A percentile compares a stretch with the other conserved stretches of the same genome.
Conservation (phyloP, 768 basidiomycete genomes). For the Thelephora aurantiotincta region DNA sequence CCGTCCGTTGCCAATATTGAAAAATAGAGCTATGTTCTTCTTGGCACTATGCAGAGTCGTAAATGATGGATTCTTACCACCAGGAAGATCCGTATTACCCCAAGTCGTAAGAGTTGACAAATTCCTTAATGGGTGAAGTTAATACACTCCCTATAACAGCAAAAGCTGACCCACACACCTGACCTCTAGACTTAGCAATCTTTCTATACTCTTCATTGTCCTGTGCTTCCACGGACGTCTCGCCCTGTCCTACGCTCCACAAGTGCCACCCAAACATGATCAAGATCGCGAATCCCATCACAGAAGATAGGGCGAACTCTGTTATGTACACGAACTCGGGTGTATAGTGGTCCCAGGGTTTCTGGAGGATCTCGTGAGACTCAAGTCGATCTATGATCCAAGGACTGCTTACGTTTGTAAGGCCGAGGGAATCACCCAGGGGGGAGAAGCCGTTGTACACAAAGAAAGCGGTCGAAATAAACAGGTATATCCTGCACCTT, state of each 20-base stretch:
- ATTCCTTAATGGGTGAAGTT: slow-evolving; percentile 29
- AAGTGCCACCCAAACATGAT: slow-evolving; percentile 66
- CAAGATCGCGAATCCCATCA: slow-evolving; percentile 62
- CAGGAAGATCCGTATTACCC: slow-evolving; percentile 30
- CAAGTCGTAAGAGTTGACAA: slow-evolving; percentile 85
- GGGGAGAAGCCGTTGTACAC: slow-evolving; percentile 47
- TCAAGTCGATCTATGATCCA: not conserved
- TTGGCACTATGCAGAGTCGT: slow-evolving; percentile 22
- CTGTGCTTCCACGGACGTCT: slow-evolving; percentile 84
- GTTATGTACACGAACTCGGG: slow-evolving; percentile 62
- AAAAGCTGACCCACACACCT: slow-evolving; percentile 30
- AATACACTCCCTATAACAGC: not conserved
- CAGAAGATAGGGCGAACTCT: slow-evolving; percentile 59
- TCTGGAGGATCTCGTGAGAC: slow-evolving; percentile 6
- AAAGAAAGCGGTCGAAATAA: slow-evolving; percentile 51
- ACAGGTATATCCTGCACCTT: slow-evolving; percentile 58
- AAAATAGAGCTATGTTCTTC: slow-evolving; percentile 70
- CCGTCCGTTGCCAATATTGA: slow-evolving; percentile 69
- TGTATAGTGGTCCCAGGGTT: slow-evolving; percentile 22
- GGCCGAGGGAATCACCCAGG: slow-evolving; percentile 43
- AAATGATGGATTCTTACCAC: no score
- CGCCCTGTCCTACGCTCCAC: slow-evolving; percentile 54
- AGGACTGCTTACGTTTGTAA: slow-evolving; percentile 22
- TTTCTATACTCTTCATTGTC: slow-evolving; percentile 71
- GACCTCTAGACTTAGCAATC: slow-evolving; percentile 51